Conservation (phyloP, 2,329 filamentous ascomycete species). For the Neonectria coccinea region DNA sequence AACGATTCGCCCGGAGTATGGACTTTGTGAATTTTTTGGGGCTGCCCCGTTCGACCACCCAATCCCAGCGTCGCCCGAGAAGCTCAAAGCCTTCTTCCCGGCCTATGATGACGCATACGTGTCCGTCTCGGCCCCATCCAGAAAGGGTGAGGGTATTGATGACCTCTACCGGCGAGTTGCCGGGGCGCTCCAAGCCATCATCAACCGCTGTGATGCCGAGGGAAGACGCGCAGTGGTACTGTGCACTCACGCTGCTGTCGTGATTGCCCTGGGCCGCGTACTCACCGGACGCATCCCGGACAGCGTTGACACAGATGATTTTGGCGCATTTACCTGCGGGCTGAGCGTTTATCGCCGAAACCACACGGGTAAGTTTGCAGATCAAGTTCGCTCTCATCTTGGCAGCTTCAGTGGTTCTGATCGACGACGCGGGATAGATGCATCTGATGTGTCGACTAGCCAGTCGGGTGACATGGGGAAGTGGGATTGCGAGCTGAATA, state of each 20-base stretch:
- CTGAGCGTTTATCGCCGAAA: conserved; percentile 72
- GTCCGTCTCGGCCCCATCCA: conserved; percentile 74
- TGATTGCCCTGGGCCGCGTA: conserved; percentile 87
- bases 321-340: conserved; percentile 85
- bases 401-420: conserved; percentile 23
- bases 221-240: conserved; percentile 79
- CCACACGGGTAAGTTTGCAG: conserved; percentile 36
- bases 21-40: conserved; percentile 90
- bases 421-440: conserved; percentile 30
- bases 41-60: conserved; percentile 88
- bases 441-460: conserved; percentile 26
- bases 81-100: conserved; percentile 77
- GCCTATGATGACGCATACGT: conserved; percentile 67
- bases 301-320: conserved; percentile 80
- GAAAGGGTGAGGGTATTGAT: conserved; percentile 80
- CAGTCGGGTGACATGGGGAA: conserved; percentile 64
- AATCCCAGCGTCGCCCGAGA: conserved; percentile 72
- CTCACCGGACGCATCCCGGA: conserved; percentile 83
- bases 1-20: conserved; percentile 66
- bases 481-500: conserved; percentile 84
- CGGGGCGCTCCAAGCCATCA: conserved; percentile 75
- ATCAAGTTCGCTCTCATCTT: conserved; percentile 20
- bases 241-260: conserved; percentile 88
- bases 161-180: conserved; percentile 85
- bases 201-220: conserved; percentile 77